A percentile compares a stretch with the other conserved stretches of the same genome.
phyloP scores from a whole-genome alignment of 2,329 filamentous ascomycete genomes.

The Fusarium secorum region DNA sequence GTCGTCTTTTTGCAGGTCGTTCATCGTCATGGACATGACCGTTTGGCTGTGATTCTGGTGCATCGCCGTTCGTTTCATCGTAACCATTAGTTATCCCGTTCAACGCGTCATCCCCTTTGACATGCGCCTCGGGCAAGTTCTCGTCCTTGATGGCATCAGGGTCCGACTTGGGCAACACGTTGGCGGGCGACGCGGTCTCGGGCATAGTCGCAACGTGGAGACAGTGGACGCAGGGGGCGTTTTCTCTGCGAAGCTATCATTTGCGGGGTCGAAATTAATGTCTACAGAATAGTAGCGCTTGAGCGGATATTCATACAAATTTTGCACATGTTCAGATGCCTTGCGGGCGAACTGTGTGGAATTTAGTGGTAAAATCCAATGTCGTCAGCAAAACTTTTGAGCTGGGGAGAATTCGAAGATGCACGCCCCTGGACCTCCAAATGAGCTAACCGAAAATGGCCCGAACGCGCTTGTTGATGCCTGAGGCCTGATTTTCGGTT shows the following conservation, averaged over 20 bases:
- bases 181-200: constrained; percentile 66
- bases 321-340: constrained; percentile 64
- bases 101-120: constrained; percentile 32
- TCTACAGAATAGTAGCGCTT: constrained; percentile 60
- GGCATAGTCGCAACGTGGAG: constrained; percentile 62
- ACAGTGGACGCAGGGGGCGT: constrained; percentile 56
- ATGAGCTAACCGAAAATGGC: constrained; percentile 41
- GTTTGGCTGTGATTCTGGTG: constrained; percentile 50
- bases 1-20: constrained; percentile 71
- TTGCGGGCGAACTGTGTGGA: constrained; percentile 55
- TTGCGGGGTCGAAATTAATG: constrained; percentile 62
- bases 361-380: constrained; percentile 53
- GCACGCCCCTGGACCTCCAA: constrained; percentile 34
- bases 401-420: constrained; percentile 44
- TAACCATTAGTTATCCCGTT: constrained; percentile 20
- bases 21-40: constrained; percentile 50
- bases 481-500: constrained; percentile 46
- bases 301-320: constrained; percentile 55
- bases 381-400: constrained; percentile 62
- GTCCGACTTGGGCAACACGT: constrained; percentile 46
- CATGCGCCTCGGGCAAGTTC: constrained; percentile 31
- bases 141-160: constrained; percentile 39
- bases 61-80: constrained; percentile 37
- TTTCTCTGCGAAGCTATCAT: constrained; percentile 66
- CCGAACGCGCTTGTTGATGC: constrained; percentile 40